Evolutionary conservation across 805 yeast species (phyloP).

Genomic region (Candida sphagnicola): DNA sequence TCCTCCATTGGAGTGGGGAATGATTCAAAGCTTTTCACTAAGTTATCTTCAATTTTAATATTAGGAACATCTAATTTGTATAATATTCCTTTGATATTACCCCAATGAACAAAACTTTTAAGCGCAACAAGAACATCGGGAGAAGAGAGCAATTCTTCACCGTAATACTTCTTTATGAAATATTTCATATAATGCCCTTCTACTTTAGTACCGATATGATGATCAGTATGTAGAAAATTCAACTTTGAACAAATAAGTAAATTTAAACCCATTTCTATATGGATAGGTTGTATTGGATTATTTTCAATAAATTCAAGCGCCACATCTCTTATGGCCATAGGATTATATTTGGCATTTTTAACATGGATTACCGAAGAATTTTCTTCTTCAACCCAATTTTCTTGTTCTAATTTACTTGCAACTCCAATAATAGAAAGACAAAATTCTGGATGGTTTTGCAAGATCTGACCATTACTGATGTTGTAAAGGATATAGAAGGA

Average conservation of each 20-base stretch:
- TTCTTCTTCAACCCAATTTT: conserved; percentile 48
- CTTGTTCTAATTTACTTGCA: conserved; percentile 45
- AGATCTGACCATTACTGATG: conserved; percentile 33
- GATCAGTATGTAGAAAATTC: conserved; percentile 54
- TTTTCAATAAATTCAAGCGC: conserved; percentile 30
- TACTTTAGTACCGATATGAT: conserved; percentile 47
- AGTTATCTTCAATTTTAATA: conserved; percentile 27
- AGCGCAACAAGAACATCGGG: conserved; percentile 43
- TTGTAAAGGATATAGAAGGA: conserved; percentile 39
- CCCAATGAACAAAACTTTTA: conserved; percentile 54
- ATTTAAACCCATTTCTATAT: conserved; percentile 39
- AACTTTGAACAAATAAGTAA: conserved; percentile 44
- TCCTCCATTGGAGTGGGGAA: conserved; percentile 43
- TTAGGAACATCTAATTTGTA: conserved; percentile 37
- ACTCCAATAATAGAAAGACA: conserved; percentile 47
- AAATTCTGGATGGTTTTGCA: conserved; percentile 34
- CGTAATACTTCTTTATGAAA: conserved; percentile 36
- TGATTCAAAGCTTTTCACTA: conserved; percentile 24
- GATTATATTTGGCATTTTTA: conserved; percentile 30
- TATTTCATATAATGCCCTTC: conserved; percentile 43
- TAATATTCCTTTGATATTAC: conserved; percentile 46
- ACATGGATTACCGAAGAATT: conserved; percentile 37
- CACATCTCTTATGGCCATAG: conserved; percentile 20
- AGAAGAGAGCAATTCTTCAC: conserved; percentile 34
- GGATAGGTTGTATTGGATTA: conserved; percentile 23